Percentiles rank a stretch among this genome's conserved stretches.
These are phyloP conservation scores for Naganishia liquefaciens DNA, from an alignment of 1,284 basidiomycete genomes.

Conservation along the genomic window DNA sequence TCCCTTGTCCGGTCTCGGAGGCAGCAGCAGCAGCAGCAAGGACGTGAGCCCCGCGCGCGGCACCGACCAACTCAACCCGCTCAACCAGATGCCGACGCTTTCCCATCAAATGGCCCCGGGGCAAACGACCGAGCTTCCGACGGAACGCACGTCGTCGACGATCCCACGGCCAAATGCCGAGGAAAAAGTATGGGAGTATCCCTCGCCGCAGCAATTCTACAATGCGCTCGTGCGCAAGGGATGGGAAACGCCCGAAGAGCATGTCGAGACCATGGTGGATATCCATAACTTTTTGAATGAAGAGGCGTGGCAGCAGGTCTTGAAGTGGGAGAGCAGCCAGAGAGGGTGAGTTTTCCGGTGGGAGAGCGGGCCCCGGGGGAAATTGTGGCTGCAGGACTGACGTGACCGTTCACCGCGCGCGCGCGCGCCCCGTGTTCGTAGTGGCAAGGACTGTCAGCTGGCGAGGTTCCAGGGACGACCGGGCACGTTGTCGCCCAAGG, in stretches of 20 bases:
- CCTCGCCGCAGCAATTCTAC: slow-evolving; percentile 97
- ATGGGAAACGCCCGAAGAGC: slow-evolving; percentile 96
- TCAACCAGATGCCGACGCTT: slow-evolving; percentile 83
- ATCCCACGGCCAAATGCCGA: slow-evolving; percentile 71
- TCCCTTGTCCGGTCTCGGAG: slow-evolving; percentile 23
- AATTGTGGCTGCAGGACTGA: too few species aligned
- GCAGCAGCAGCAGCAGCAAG: slow-evolving; percentile 3
- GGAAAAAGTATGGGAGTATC: slow-evolving; percentile 82
- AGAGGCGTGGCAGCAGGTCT: slow-evolving; percentile 90
- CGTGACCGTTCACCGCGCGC: too few species aligned
- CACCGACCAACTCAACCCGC: slow-evolving; percentile 64
- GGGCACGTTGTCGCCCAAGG: slow-evolving; percentile 77
- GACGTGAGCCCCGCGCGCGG: too few species aligned
- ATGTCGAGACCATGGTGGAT: slow-evolving; percentile 94
- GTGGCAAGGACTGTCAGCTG: slow-evolving; percentile 63
- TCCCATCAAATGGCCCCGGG: slow-evolving; percentile 54
- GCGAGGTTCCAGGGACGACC: slow-evolving; percentile 87
- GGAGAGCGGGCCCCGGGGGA: too few species aligned
- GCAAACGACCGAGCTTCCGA: slow-evolving; percentile 64
- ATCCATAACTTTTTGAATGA: slow-evolving; percentile 99
- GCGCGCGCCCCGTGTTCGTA: too few species aligned
- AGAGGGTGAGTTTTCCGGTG: slow-evolving; percentile 46
- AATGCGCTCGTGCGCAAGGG: slow-evolving; percentile 96
- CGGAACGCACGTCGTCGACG: slow-evolving; percentile 72
- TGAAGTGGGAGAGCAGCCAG: slow-evolving; percentile 83